Base-by-base conservation (phyloP, 2,329 filamentous ascomycete species). In the Geoglossum cookeanum region DNA sequence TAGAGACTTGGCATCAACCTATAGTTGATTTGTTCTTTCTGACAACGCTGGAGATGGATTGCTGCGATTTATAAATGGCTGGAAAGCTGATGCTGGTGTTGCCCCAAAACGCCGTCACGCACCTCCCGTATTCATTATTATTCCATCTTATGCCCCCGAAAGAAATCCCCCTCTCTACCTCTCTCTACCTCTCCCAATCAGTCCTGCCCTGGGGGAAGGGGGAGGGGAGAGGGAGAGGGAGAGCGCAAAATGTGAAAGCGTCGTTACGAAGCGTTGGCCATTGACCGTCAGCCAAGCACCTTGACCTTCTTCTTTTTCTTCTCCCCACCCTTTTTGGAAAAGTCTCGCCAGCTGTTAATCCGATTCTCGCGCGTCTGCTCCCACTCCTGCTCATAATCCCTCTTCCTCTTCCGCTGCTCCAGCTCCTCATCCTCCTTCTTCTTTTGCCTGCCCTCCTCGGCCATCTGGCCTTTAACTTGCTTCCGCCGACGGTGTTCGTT, bases 341-440 rank as follows among this genome's bases (percentile, higher is more conserved):
- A 98, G 62, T 89, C 80, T 58, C 92, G 80, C 92, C 92, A 98
- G 69, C 85, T 95, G 62, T 83, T 87, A 70, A 98, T 97, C 62
- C 92, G 79, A 71, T 88, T 79, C 60, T 98, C 92, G 52, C 92
- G 76, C 30, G 85, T 94, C 66, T 87, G 83, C 74, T 98, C 92
- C 92, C 92, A 98, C 61, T 90, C 85, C 72, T 92, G 82, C 62
- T 97, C 89, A 69, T 92, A 87, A 67, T 97, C 89, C 59, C 92
- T 78, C 78, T 91, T 91, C 63, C 85, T 78, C 73, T 90, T 91
- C 65, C 87, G 75, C 63, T 78, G 79, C 65, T 91, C 88, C 8
- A 85, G 60, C 72, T 96, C 91, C 64, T 89, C 86, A 27, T 98
- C 92, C 65, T 83, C 83, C 68, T 85, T 85, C 67, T 82, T 80